These are phyloP conservation scores for Linum lewisii DNA, from an alignment of 345 rosid species.

Conservation along the genomic window DNA sequence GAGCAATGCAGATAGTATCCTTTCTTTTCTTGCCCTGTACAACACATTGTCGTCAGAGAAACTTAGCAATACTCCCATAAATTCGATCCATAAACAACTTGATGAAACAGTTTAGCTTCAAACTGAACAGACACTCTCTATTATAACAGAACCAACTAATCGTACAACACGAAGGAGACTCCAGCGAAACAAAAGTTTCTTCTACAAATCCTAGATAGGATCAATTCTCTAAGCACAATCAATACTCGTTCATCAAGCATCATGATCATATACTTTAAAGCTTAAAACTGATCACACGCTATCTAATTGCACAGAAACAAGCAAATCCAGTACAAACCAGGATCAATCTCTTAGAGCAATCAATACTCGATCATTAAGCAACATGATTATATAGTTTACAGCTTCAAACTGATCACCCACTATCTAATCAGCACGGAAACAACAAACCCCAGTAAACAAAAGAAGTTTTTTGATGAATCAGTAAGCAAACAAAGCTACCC, in stretches of 20 bases:
- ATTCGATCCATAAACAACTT: not conserved
- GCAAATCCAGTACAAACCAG: too few relatives aligned
- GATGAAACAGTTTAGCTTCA: not conserved
- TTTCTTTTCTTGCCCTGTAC: conserved; percentile 75
- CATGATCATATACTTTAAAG: not conserved
- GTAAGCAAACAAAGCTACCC: not conserved
- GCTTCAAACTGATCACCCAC: not conserved
- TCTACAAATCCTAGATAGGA: conserved; percentile 1
- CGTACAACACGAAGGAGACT: too few relatives aligned
- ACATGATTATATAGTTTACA: not conserved
- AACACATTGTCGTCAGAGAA: not conserved
- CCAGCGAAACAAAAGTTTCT: not conserved
- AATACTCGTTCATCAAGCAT: too few relatives aligned
- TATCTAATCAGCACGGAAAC: not conserved
- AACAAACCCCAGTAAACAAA: too few relatives aligned
- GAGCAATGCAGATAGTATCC: conserved; percentile 79
- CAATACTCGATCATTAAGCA: too few relatives aligned
- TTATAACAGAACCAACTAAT: conserved; percentile 4
- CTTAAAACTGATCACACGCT: not conserved
- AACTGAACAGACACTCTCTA: not conserved
- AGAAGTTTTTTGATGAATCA: too few relatives aligned
- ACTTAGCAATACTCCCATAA: too few relatives aligned
- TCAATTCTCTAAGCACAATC: too few relatives aligned
- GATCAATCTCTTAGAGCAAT: too few relatives aligned
- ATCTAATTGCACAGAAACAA: too few relatives aligned